Percentiles rank a stretch among this genome's conserved stretches.
Evolutionary conservation across 805 yeast species (phyloP).

Genomic region (Starmera dryadoides): DNA sequence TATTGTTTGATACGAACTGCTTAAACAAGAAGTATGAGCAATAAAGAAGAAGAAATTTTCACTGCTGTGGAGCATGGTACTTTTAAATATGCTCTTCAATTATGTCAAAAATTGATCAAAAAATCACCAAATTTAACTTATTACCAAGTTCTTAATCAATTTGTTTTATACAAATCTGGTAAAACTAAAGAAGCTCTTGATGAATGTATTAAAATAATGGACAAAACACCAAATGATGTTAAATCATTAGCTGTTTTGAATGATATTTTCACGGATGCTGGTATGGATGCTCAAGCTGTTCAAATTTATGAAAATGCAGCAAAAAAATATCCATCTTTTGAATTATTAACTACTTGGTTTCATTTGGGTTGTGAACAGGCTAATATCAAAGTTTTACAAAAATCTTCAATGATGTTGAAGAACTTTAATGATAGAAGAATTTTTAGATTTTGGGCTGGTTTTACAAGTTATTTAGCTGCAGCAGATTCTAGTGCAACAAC

Average conservation of each 20-base stretch:
- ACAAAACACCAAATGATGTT: conserved; percentile 45
- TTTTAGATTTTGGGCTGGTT: conserved; percentile 48
- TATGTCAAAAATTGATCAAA: conserved; percentile 39
- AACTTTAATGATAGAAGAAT: conserved; percentile 28
- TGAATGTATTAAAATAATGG: conserved; percentile 13
- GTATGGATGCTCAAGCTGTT: conserved; percentile 31
- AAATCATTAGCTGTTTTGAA: conserved; percentile 42
- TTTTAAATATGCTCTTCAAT: conserved; percentile 43
- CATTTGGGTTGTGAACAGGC: conserved; percentile 37
- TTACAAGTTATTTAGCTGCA: conserved; percentile 39
- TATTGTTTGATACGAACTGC: no score
- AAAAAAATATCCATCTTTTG: conserved; percentile 46
- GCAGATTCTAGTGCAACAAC: conserved; percentile 25
- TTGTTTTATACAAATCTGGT: conserved; percentile 23
- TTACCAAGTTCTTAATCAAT: conserved; percentile 29
- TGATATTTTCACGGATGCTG: conserved; percentile 34
- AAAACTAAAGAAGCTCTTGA: conserved; percentile 23
- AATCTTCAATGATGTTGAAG: conserved; percentile 39
- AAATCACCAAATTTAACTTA: conserved; percentile 53
- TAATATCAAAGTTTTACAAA: conserved; percentile 47
- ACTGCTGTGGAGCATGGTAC: conserved; percentile 46
- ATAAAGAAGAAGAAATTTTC: conserved; percentile 27
- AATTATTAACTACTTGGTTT: conserved; percentile 50
- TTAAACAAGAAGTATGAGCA: conserved; percentile 22
- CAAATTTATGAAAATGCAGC: conserved; percentile 51